Evolutionary conservation across 192 early-diverging fungal species (phyloP), one percentile per base, ranked within the genome.

Genomic region (Rhizophlyctis rosea): DNA sequence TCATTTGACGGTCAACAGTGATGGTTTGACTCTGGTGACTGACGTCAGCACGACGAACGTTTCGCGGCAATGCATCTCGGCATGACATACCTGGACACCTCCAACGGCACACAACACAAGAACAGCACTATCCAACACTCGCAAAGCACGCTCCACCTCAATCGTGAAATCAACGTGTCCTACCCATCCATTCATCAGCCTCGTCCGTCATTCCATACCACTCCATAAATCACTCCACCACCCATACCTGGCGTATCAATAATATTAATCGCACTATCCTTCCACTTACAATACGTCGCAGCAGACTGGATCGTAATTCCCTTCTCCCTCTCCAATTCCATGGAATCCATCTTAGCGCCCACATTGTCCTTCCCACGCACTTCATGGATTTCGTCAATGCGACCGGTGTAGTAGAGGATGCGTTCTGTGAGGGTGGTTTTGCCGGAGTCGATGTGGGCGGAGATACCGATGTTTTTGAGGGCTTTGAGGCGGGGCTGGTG

Each of bases 321-420:
- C 47, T 93, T 95, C 73, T 98, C 96, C 61, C 94, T 83, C 80
- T 97, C 96, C 24, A 97, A 81, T 28, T 97, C 94, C 96, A 98
- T 98, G 34, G 92, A 96, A 78, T 99, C 96, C 96, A 99, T 99
- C 68, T 93, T 97, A 13, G 96, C 96, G 54, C 94, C 96, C 35
- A 96, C 92, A 59, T 89, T 81, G 73, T 99, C 81, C 70, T 79
- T 79, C 1, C 81, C 81, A 4, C 81, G 69, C 71, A 90, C 91
- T 85, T 75, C 96, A 90, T 72, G 95, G 83, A 82, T 82, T 14
- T 79, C 77, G 61, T 87, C 83, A 13, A 94, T 97, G 33, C 90
- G 83, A n/a, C 96, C 94, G n/a, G 96, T 90, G 73, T 96, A 97
- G 75, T 88, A 92, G 18, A 99, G 81, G 85, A 99, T 96, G 13